Percentiles rank a stretch among this genome's conserved stretches.
These are phyloP conservation scores for Phaseolus lunatus DNA, from an alignment of 306 rosid species.

Conservation along the genomic window DNA sequence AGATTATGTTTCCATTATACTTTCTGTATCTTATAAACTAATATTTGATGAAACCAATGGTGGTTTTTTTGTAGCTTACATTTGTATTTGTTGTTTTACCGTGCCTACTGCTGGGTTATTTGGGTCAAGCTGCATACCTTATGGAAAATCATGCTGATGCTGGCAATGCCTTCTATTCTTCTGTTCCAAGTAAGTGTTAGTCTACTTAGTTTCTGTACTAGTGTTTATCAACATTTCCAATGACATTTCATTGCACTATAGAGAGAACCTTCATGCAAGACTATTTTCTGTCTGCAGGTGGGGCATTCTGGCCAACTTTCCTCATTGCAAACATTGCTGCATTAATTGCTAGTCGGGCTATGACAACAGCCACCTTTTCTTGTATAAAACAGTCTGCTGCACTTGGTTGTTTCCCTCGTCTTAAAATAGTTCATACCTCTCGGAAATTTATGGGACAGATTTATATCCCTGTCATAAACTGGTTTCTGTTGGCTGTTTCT, in stretches of 20 bases:
- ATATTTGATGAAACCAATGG: constrained; percentile 41
- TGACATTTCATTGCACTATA: constrained; percentile 34
- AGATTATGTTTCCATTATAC: constrained; percentile 21
- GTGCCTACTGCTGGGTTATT: constrained; percentile 92
- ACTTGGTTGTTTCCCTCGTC: constrained; percentile 99
- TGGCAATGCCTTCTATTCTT: constrained; percentile 76
- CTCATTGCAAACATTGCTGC: constrained; percentile 87
- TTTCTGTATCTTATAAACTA: constrained; percentile 31
- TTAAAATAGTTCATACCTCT: constrained; percentile 93
- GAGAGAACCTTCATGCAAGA: constrained; percentile 23
- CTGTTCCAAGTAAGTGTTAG: constrained; percentile 83
- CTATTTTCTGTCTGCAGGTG: constrained; percentile 61
- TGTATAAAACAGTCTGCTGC: constrained; percentile 96
- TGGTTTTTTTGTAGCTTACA: constrained; percentile 71
- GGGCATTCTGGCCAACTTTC: constrained; percentile 86
- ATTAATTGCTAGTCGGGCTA: constrained; percentile 93
- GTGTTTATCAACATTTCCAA: constrained; percentile 15
- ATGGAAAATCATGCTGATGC: constrained; percentile 71
- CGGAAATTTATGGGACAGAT: constrained; percentile 99
- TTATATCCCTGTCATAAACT: constrained; percentile 93
- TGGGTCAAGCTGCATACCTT: constrained; percentile 99
- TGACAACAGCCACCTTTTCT: constrained; percentile 99
- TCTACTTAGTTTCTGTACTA: constrained; percentile 20
- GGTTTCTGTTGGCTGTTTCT: constrained; percentile 93
- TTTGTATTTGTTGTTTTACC: constrained; percentile 56